A percentile compares a stretch with the other conserved stretches of the same genome.
phyloP scores from a whole-genome alignment of 2,329 filamentous ascomycete species.

The Neonectria sp. region DNA sequence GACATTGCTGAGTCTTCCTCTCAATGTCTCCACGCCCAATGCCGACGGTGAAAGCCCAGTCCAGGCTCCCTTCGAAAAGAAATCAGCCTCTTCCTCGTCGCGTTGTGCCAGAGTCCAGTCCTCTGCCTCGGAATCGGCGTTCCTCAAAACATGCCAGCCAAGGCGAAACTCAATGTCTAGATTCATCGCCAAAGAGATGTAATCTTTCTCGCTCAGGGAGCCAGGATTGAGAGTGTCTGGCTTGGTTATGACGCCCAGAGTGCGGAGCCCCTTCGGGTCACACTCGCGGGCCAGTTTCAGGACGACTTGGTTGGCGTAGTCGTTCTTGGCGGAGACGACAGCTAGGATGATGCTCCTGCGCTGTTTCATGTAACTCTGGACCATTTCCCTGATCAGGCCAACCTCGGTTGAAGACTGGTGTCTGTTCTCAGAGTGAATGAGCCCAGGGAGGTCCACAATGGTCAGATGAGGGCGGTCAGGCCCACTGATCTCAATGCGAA shows the following conservation, averaged over 20 bases:
- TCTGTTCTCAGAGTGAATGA: constrained; percentile 56
- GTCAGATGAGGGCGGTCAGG: constrained; percentile 55
- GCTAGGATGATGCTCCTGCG: constrained; percentile 62
- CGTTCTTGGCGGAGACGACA: constrained; percentile 59
- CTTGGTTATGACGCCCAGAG: constrained; percentile 37
- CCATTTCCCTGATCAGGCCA: constrained; percentile 53
- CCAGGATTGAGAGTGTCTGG: constrained; percentile 28
- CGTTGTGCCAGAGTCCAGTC: constrained; percentile 52
- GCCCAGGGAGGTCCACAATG: constrained; percentile 63
- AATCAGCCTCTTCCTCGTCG: constrained; percentile 57
- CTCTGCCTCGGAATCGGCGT: constrained; percentile 38
- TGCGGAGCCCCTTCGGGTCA: constrained; percentile 19
- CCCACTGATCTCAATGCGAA: constrained; percentile 45
- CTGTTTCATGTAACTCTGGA: constrained; percentile 58
- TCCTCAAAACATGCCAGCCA: constrained; percentile 44
- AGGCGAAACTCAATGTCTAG: constrained; percentile 24
- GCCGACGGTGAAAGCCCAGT: constrained; percentile 47
- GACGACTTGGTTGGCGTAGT: constrained; percentile 43
- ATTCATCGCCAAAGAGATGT: constrained; percentile 28
- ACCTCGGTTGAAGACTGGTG: constrained; percentile 53
- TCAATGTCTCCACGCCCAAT: constrained; percentile 65
- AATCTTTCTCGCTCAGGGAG: constrained; percentile 22
- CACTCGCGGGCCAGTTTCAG: background rate
- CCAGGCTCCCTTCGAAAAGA: constrained; percentile 62
- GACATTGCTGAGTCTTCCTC: constrained; percentile 64